Evolutionary conservation across 1,139 yeast species (phyloP).

Genomic region (Protomyces lactucae-debilis): DNA sequence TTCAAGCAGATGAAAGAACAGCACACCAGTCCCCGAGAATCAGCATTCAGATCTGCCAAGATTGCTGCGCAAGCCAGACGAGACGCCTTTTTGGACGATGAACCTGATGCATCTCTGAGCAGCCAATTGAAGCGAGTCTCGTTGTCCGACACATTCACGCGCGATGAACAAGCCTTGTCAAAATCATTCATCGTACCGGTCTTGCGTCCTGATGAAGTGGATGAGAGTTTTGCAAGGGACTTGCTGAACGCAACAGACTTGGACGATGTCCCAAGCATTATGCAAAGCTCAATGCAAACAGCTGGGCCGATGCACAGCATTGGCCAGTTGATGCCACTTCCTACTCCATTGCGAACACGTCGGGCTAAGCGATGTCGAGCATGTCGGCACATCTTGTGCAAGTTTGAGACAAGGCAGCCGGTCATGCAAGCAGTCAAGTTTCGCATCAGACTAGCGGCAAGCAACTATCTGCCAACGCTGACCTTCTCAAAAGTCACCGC

Average conservation of each 20-base stretch:
- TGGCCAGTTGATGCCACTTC: slow-evolving; percentile 28
- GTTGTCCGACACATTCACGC: neutral
- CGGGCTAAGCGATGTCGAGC: slow-evolving; percentile 34
- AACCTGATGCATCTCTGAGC: neutral
- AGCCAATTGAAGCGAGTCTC: neutral
- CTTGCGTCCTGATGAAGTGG: neutral
- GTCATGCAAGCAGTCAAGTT: neutral
- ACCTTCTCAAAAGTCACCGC: neutral
- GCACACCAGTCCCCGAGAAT: neutral
- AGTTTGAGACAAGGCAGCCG: slow-evolving; percentile 30
- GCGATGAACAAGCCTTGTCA: neutral
- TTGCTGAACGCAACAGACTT: neutral
- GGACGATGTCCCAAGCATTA: neutral
- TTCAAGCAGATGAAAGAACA: slow-evolving; percentile 7
- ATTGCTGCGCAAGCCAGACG: neutral
- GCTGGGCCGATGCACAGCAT: neutral
- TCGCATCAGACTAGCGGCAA: neutral
- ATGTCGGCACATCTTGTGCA: slow-evolving; percentile 33
- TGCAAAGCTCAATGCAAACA: neutral
- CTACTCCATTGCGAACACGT: slow-evolving; percentile 32
- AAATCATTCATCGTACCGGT: neutral
- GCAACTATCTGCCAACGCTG: neutral
- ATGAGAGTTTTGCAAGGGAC: neutral
- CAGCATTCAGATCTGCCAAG: neutral
- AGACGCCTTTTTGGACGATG: neutral